Conservation (phyloP, 768 basidiomycete species). For the Chalciporus chontae region DNA sequence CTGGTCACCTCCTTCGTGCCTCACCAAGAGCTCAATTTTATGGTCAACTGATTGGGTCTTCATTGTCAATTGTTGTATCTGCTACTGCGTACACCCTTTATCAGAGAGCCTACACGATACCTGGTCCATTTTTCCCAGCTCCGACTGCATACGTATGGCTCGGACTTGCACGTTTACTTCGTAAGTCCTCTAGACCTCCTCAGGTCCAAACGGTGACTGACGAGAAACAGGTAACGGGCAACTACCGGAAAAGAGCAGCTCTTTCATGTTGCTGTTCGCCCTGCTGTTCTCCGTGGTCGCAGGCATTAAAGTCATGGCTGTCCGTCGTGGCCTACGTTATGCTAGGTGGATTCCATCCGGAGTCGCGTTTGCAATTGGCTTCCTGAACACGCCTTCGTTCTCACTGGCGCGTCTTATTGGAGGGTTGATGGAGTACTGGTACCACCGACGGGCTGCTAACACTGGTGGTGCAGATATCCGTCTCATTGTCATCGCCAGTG, state of each 20-base stretch:
- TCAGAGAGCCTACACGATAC: slow-evolving; percentile 81
- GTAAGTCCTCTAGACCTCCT: slow-evolving; percentile 39
- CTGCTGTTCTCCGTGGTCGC: slow-evolving; percentile 66
- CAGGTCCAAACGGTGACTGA: slow-evolving; percentile 1
- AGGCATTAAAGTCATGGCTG: slow-evolving; percentile 58
- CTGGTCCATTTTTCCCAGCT: slow-evolving; percentile 92
- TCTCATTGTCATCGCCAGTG: slow-evolving; percentile 86
- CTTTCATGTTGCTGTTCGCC: slow-evolving; percentile 81
- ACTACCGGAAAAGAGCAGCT: slow-evolving; percentile 68
- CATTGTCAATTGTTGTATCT: slow-evolving; percentile 84
- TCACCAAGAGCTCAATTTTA: slow-evolving; percentile 94
- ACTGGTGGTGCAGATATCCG: slow-evolving; percentile 57
- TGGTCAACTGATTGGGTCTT: slow-evolving; percentile 88
- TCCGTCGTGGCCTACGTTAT: slow-evolving; percentile 45
- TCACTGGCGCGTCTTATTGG: slow-evolving; percentile 89
- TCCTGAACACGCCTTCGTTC: slow-evolving; percentile 94
- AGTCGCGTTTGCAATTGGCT: slow-evolving; percentile 92
- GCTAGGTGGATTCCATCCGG: slow-evolving; percentile 89
- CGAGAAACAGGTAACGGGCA: slow-evolving; percentile 64
- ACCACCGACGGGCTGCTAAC: slow-evolving; percentile 49
- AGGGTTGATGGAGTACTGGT: slow-evolving; percentile 75
- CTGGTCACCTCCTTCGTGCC: slow-evolving; percentile 87
- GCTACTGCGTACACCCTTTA: slow-evolving; percentile 86
- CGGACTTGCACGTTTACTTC: slow-evolving; percentile 67
- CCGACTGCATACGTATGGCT: slow-evolving; percentile 96